A percentile compares a stretch with the other conserved stretches of the same genome.
These are phyloP conservation scores for Cladosporium sp. DNA, from an alignment of 2,329 filamentous ascomycete genomes.

Conservation along the genomic window DNA sequence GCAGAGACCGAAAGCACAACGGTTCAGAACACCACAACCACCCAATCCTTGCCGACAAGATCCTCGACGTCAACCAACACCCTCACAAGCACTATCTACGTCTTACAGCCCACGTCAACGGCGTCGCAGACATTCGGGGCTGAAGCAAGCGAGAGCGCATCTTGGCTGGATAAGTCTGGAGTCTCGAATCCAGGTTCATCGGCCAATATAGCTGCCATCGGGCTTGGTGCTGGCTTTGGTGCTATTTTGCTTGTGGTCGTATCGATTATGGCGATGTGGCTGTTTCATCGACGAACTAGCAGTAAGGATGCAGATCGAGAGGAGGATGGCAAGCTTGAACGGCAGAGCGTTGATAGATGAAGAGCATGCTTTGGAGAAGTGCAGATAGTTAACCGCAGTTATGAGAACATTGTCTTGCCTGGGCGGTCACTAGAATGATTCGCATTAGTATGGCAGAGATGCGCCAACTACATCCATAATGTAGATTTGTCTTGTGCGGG, in stretches of 20 bases:
- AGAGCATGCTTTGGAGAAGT: too few relatives aligned
- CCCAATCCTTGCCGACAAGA: background rate
- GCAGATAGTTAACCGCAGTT: too few relatives aligned
- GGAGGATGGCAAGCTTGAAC: background rate
- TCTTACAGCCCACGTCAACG: background rate
- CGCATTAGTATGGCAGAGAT: too few relatives aligned
- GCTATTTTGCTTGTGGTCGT: background rate
- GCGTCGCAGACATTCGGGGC: background rate
- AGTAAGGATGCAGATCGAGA: too few relatives aligned
- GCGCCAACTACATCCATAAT: too few relatives aligned
- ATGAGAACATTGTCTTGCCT: too few relatives aligned
- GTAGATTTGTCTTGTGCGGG: too few relatives aligned
- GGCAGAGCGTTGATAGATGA: background rate
- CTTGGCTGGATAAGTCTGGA: background rate
- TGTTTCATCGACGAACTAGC: background rate
- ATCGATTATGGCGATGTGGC: background rate
- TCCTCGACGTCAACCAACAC: background rate
- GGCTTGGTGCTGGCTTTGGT: background rate
- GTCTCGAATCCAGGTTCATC: background rate
- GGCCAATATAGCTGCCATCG: background rate
- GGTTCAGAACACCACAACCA: background rate
- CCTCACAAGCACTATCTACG: background rate
- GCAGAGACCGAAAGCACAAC: background rate
- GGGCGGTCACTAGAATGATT: too few relatives aligned
- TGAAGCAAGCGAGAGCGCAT: background rate